These are phyloP conservation scores for Colletotrichum falcatum DNA, from an alignment of 2,329 filamentous ascomycete genomes.

Conservation along the genomic window DNA sequence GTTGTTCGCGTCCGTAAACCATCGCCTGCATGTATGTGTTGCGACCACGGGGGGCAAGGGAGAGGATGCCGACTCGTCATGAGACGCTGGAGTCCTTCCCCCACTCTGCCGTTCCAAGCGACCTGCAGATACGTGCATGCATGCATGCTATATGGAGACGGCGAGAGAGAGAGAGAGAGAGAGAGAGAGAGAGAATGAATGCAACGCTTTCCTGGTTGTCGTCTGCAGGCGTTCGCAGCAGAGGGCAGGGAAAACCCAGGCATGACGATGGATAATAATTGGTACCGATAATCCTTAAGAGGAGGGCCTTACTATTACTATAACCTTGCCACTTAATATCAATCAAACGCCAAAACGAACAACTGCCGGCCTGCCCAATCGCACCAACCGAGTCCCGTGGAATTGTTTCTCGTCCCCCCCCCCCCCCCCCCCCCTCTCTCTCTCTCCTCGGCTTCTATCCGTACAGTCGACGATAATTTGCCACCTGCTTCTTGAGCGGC, in stretches of 20 bases:
- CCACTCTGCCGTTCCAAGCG: background rate
- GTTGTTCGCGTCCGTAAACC: slow-evolving; percentile 12
- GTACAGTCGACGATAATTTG: background rate
- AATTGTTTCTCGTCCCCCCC: background rate
- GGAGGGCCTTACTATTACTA: background rate
- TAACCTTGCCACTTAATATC: slow-evolving; percentile 2
- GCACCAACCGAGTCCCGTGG: background rate
- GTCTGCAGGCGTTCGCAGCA: slow-evolving; percentile 38
- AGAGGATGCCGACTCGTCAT: slow-evolving; percentile 12
- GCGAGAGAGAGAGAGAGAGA: too few species aligned
- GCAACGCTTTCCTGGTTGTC: slow-evolving; percentile 9
- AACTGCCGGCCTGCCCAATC: slow-evolving; percentile 33
- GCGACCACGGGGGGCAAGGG: slow-evolving; percentile 1
- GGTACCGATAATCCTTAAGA: background rate
- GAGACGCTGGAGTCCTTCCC: slow-evolving; percentile 11
- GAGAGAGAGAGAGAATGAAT: background rate
- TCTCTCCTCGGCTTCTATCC: too few species aligned
- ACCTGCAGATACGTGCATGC: slow-evolving; percentile 6
- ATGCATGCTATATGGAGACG: too few species aligned
- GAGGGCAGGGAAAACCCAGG: background rate
- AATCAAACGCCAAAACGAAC: background rate
- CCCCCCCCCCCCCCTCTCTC: too few species aligned
- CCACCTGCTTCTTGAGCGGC: background rate
- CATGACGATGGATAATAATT: background rate
- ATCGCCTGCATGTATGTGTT: slow-evolving; percentile 10